Conservation (phyloP, 2,329 filamentous ascomycete species). For the Thelonectria blattea region DNA sequence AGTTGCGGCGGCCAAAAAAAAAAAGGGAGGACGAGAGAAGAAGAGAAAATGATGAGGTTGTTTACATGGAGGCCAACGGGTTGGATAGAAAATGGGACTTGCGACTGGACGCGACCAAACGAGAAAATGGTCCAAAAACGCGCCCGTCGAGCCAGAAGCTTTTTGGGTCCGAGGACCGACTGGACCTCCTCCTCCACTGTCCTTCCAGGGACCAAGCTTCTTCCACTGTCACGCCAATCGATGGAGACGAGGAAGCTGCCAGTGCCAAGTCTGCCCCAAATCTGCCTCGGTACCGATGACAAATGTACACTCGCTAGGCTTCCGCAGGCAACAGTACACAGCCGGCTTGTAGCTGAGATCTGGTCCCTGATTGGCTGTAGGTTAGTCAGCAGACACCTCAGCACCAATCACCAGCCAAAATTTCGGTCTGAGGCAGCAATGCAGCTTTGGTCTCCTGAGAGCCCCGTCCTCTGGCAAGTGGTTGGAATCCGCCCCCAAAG, state of each 20-base stretch:
- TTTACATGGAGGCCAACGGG: not conserved
- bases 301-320: slow-evolving; percentile 37
- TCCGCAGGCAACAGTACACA: slow-evolving; percentile 41
- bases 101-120: slow-evolving; percentile 35
- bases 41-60: slow-evolving; percentile 11
- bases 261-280: slow-evolving; percentile 2
- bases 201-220: not conserved
- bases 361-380: slow-evolving; percentile 38
- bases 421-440: slow-evolving; percentile 48
- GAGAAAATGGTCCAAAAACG: slow-evolving; percentile 1
- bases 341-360: slow-evolving; percentile 26
- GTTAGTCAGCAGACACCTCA: slow-evolving; percentile 33
- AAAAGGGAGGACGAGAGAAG: too few relatives aligned
- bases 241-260: not conserved
- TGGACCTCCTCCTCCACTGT: too few relatives aligned
- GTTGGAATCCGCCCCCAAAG: slow-evolving; percentile 33
- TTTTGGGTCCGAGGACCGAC: too few relatives aligned
- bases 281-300: slow-evolving; percentile 39
- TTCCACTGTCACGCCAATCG: not conserved
- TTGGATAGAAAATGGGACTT: slow-evolving; percentile 2
- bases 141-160: slow-evolving; percentile 5
- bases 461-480: not conserved
- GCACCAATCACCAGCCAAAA: slow-evolving; percentile 40
- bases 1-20: slow-evolving; percentile 33
- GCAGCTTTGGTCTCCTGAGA: slow-evolving; percentile 28